Conservation (phyloP, 805 yeast species). For the Yarrowia sp. region DNA sequence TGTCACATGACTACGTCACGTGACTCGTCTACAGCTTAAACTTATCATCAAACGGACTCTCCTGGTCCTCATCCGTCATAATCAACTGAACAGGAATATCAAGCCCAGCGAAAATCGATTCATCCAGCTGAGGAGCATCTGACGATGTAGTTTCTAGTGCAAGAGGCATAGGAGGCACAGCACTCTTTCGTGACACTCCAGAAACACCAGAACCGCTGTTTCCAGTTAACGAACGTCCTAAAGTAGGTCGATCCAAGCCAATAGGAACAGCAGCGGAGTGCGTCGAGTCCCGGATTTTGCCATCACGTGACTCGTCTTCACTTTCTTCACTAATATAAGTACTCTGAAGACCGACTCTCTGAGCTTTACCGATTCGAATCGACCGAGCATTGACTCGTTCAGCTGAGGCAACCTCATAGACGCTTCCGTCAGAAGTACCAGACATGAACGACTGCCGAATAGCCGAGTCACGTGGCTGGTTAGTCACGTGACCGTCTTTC, state of each 20-base stretch:
- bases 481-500: neutral
- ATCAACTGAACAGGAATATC: constrained; percentile 22
- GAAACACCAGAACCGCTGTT: neutral
- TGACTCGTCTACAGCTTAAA: neutral
- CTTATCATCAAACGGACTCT: constrained; percentile 15
- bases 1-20: neutral
- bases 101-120: constrained; percentile 1
- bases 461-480: neutral
- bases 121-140: constrained; percentile 4
- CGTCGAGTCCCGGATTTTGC: neutral
- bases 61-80: neutral
- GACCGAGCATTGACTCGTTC: constrained; percentile 33
- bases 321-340: constrained; percentile 9
- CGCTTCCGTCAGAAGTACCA: constrained; percentile 4
- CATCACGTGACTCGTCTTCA: neutral
- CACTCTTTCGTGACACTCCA: neutral
- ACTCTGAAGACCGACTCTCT: neutral
- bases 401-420: constrained; percentile 21
- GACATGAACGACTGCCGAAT: constrained; percentile 3
- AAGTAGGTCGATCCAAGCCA: neutral
- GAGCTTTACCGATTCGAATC: constrained; percentile 38
- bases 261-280: constrained; percentile 4
- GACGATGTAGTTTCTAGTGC: neutral
- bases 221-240: constrained; percentile 1
- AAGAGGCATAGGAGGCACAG: constrained; percentile 4